Evolutionary conservation across 1,284 basidiomycete species (phyloP).

Genomic region (Fistulina hepatica): DNA sequence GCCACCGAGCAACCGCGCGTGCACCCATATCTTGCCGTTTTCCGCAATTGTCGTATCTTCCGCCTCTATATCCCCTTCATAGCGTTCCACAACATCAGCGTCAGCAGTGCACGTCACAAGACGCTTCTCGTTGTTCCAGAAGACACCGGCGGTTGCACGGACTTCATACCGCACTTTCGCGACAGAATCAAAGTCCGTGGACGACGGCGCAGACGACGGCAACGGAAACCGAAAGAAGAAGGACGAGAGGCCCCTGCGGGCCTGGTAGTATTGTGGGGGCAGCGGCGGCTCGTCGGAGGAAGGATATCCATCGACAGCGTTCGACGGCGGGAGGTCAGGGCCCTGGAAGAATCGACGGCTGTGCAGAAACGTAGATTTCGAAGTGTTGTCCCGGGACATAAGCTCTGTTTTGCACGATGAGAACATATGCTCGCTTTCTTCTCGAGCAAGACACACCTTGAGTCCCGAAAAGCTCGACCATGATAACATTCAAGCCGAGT

Average conservation of each 20-base stretch:
- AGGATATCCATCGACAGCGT: conserved; percentile 54
- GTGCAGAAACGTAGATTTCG: conserved; percentile 63
- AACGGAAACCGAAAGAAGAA: conserved; percentile 66
- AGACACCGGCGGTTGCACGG: conserved; percentile 54
- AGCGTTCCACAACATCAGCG: conserved; percentile 54
- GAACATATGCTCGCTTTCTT: not conserved
- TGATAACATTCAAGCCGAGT: conserved; percentile 59
- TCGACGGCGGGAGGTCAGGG: conserved; percentile 66
- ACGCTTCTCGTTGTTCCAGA: conserved; percentile 59
- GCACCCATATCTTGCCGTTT: conserved; percentile 66
- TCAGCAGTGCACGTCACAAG: conserved; percentile 50
- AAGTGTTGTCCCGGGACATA: conserved; percentile 64
- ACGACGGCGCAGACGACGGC: conserved; percentile 51
- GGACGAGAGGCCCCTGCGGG: conserved; percentile 56
- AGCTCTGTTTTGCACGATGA: conserved; percentile 37
- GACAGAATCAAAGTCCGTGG: conserved; percentile 56
- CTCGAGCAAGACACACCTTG: conserved; percentile 41
- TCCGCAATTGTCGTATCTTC: conserved; percentile 59
- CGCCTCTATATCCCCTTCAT: conserved; percentile 32
- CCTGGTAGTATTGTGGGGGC: conserved; percentile 53
- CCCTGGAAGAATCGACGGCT: conserved; percentile 63
- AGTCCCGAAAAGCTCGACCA: conserved; percentile 61
- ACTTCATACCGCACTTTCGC: conserved; percentile 62
- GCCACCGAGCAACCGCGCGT: conserved; percentile 51
- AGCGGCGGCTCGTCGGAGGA: conserved; percentile 42